Percentiles rank a stretch among this genome's conserved stretches.
These are phyloP conservation scores for Deinandra increscens DNA, from an alignment of 129 eudicot genomes.

Conservation along the genomic window DNA sequence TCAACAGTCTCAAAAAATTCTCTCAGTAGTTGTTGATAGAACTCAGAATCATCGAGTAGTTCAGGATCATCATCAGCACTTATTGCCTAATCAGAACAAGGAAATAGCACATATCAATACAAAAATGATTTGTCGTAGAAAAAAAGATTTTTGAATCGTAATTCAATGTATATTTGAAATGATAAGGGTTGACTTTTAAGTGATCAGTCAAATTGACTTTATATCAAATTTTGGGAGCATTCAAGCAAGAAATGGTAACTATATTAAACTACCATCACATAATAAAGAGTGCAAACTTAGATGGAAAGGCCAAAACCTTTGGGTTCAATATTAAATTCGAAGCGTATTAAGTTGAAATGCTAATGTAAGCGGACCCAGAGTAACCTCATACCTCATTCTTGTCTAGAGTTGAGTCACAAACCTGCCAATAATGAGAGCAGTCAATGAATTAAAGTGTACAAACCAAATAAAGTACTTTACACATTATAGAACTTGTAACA, in stretches of 20 bases:
- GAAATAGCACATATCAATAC: neutral
- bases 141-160: neutral
- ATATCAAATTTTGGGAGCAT: neutral
- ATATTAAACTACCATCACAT: constrained; percentile 1
- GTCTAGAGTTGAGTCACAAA: constrained; percentile 27
- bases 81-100: constrained; percentile 36
- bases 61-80: constrained; percentile 81
- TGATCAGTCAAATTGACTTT: neutral
- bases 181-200: neutral
- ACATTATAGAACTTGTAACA: too few species aligned
- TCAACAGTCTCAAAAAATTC: constrained; percentile 70
- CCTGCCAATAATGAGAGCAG: constrained; percentile 46
- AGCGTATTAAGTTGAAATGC: too few species aligned
- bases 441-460: constrained; percentile 1
- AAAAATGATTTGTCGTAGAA: constrained; percentile 1
- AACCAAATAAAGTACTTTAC: too few species aligned
- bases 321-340: too few species aligned
- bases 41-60: constrained; percentile 80
- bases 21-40: constrained; percentile 80
- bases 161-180: neutral
- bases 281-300: neutral
- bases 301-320: neutral
- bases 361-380: neutral
- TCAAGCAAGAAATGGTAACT: constrained; percentile 2
- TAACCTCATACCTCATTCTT: constrained; percentile 48